Evolutionary conservation across 805 yeast species (phyloP), one percentile per base, ranked within the genome.

Genomic region (Nakazawaea pomicola): DNA sequence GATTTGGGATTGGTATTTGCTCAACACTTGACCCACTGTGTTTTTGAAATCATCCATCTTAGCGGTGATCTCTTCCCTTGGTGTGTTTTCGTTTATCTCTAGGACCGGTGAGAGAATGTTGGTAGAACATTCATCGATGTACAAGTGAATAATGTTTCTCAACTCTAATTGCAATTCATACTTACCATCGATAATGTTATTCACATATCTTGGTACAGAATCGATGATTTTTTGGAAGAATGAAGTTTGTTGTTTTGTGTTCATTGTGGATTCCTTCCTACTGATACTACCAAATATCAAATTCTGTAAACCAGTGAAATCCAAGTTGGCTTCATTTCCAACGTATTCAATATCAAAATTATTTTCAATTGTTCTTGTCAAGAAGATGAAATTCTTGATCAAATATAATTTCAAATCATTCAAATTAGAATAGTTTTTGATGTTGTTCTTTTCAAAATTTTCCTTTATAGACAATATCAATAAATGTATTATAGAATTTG

Each of bases 401-500:
- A 82, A 74, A 48, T 82, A 83, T 20, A 90, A 62, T 40, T 76
- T 76, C 0, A 84, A 68, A 49, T 82, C 90, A 9, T 67, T 45
- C 10, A 61, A 49, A 18, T 43, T 33, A 7, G 45, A 38, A 16
- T 63, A 43, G 3, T 65, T 51, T 0, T 87, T 85, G 20, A 73
- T 60, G 49, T 70, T 62, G 6, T 65, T 50, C 27, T 58, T 50
- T 4, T 67, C 62, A 48, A 72, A 72, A 10, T 83, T 82, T 12
- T 64, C 60, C 41, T 74, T 72, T 50, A 88, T 60, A 6, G 93
- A 76, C 12, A 63, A 53, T 28, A 88, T 74, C 51, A 93, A 81
- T 33, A 83, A 74, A 55, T 86, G 96, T 4, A 91, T 84, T 39
- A 88, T 80, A 43, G 83, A 78, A 57, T 88, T 95, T 0, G 96